phyloP scores from a whole-genome alignment of 257 asterid genomes.

The Fraxinus americana region DNA sequence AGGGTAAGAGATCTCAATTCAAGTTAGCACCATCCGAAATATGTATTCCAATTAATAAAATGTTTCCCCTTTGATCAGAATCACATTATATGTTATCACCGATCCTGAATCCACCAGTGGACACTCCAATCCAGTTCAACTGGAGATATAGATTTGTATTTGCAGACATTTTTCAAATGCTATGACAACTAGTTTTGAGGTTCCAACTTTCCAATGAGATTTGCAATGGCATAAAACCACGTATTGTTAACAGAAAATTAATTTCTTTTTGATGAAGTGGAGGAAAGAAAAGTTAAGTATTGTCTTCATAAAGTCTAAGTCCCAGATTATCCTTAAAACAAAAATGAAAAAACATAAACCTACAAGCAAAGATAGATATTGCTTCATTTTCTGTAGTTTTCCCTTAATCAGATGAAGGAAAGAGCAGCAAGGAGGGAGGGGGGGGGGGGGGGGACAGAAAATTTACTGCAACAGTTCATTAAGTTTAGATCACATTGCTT shows the following conservation, averaged over 20 bases:
- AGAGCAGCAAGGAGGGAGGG: not conserved
- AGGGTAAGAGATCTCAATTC: not conserved
- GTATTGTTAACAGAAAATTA: not conserved
- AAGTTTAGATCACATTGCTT: not conserved
- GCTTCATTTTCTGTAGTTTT: not conserved
- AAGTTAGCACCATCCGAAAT: not conserved
- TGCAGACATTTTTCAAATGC: not conserved
- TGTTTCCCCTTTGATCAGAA: not conserved
- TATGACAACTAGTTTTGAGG: no score
- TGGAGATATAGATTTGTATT: not conserved
- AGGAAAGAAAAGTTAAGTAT: not conserved
- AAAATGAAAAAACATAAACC: not conserved
- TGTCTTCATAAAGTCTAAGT: not conserved
- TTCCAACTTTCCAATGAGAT: no score
- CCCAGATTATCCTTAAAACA: not conserved
- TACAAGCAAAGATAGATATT: not conserved
- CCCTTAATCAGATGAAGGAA: not conserved
- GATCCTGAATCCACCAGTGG: not conserved
- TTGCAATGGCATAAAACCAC: not conserved
- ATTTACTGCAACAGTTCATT: not conserved
- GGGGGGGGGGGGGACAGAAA: not conserved
- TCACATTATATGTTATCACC: not conserved
- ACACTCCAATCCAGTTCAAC: not conserved
- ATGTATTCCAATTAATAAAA: not conserved
- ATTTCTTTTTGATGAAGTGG: not conserved